Evolutionary conservation across 2,329 filamentous ascomycete species (phyloP), one percentile per base, ranked within the genome.

Genomic region (Xylaria arbuscula): DNA sequence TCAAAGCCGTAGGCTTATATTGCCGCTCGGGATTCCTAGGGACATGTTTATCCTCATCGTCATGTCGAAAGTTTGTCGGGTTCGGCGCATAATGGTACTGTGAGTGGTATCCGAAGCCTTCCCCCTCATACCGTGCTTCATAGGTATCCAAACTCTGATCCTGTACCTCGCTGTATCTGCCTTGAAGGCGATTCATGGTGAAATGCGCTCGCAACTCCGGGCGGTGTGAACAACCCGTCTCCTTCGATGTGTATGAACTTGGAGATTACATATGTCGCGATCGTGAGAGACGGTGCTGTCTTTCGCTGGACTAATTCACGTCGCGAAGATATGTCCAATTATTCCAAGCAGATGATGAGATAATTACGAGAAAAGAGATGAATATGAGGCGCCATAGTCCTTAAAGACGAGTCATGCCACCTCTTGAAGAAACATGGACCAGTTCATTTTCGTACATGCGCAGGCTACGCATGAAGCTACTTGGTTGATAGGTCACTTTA

Each of bases 1-100:
- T 61, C 51, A 68, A 56, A 19, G 66, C 61, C 11, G 66, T 68
- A 38, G 66, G 61, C 32, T 68, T 68, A 24, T 64, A 68, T 15
- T 68, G 50, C 40, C 22, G 38, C 22, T 15, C n/a, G 3, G 48
- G n/a, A 17, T 15, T 56, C 15, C 1, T 45, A 15, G 50, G 9
- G 6, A 8, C 22, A 10, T n/a, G 15, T 15, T 19, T 61, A 22
- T 50, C 59, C 28, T 56, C 57, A 42, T 50, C 4, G 9, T 50
- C 50, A 38, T 60, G 19, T 10, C 13, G 50, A n/a, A 61, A n/a
- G 15, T 55, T 40, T 15, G 3, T 9, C 11, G 63, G 40, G 56
- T n/a, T 66, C 5, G 38, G 28, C 15, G 38, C 56, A 13, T 61
- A 55, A 24, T 50, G 63, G 36, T 60, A 61, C 19, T 56, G 50